phyloP scores from a whole-genome alignment of 257 asterid species.

The Scutellaria barbata region DNA sequence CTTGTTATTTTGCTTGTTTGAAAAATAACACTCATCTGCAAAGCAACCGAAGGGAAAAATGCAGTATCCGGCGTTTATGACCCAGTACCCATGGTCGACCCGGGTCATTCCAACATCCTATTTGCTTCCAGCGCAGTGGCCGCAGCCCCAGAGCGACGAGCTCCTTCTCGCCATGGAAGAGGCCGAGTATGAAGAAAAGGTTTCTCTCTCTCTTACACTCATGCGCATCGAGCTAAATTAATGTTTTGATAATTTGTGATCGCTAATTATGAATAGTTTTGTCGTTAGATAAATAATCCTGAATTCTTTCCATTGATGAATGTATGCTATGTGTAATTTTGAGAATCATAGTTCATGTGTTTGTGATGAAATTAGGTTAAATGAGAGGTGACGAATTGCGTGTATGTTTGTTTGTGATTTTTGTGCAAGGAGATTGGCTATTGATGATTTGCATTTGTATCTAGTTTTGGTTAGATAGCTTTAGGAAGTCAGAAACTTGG shows the following conservation, averaged over 20 bases:
- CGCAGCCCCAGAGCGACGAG: slow-evolving; percentile 84
- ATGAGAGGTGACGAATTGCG: neutral
- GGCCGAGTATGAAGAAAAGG: slow-evolving; percentile 88
- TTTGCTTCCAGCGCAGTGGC: slow-evolving; percentile 87
- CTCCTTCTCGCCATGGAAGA: slow-evolving; percentile 91
- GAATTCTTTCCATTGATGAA: neutral
- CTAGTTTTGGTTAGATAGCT: neutral
- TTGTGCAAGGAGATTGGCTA: neutral
- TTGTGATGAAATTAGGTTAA: neutral
- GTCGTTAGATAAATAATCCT: neutral
- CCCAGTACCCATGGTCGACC: slow-evolving; percentile 76
- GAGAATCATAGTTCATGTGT: neutral
- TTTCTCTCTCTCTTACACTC: slow-evolving; percentile 25
- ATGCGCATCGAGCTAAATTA: neutral
- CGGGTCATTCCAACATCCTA: slow-evolving; percentile 81
- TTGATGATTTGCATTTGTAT: neutral
- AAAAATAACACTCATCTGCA: neutral
- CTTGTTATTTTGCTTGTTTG: no score
- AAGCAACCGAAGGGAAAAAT: no score
- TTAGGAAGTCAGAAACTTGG: no score
- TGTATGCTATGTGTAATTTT: neutral
- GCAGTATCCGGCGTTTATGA: slow-evolving; percentile 84
- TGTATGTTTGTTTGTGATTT: no score
- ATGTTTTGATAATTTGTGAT: slow-evolving; percentile 1
- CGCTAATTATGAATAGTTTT: slow-evolving; percentile 10